Evolutionary conservation across 345 rosid genomes (phyloP).

Genomic region (Excoecaria cochinchinensis): DNA sequence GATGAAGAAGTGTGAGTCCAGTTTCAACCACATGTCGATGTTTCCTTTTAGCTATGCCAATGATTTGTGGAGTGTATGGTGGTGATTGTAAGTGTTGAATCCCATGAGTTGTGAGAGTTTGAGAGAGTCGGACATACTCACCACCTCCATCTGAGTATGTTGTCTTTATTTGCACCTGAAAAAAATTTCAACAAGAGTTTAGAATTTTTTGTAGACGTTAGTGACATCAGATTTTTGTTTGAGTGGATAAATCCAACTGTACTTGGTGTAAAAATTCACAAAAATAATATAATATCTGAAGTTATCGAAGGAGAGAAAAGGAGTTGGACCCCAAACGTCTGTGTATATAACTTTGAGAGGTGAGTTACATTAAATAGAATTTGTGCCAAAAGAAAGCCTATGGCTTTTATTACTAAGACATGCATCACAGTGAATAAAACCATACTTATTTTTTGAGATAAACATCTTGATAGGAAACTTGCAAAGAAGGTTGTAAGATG

Average conservation of each 20-base stretch:
- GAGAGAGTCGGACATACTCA: neutral
- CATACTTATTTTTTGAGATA: too few species aligned
- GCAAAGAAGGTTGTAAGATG: too few species aligned
- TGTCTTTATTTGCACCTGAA: neutral
- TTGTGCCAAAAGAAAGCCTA: neutral
- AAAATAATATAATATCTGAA: too few species aligned
- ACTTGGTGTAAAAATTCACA: neutral
- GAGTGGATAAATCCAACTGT: neutral
- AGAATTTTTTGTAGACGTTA: neutral
- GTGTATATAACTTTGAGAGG: neutral
- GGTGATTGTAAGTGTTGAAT: neutral
- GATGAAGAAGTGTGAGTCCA: neutral
- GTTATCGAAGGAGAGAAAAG: neutral
- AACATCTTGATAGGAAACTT: too few species aligned
- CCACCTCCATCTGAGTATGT: neutral
- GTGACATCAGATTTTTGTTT: neutral
- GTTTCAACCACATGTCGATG: neutral
- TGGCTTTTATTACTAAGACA: neutral
- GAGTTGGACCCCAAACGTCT: neutral
- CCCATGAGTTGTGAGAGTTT: neutral
- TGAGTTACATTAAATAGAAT: too few species aligned
- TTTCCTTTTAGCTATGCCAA: neutral
- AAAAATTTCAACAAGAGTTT: neutral
- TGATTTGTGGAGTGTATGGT: neutral
- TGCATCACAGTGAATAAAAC: neutral